Percentiles rank a stretch among this genome's conserved stretches.
phyloP scores from a whole-genome alignment of 108 stramenopile species.

The Cyclotella kingstonii region DNA sequence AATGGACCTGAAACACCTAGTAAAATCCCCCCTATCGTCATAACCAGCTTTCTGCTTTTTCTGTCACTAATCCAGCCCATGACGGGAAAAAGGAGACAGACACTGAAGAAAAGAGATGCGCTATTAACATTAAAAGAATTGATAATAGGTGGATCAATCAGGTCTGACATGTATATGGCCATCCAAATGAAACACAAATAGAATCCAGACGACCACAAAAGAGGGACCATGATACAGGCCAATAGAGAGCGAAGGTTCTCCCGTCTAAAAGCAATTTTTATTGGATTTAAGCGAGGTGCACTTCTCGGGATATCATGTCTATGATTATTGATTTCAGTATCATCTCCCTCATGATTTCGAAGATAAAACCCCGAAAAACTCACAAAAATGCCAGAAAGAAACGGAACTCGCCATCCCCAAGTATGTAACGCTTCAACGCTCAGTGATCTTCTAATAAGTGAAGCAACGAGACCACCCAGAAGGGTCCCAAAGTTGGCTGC shows the following conservation, averaged over 20 bases:
- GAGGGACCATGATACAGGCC: conserved; percentile 53
- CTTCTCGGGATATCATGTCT: conserved; percentile 1
- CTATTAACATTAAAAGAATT: conserved; percentile 64
- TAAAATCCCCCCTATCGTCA: conserved; percentile 55
- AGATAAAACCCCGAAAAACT: conserved; percentile 60
- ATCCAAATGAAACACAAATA: conserved; percentile 79
- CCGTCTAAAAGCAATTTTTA: conserved; percentile 50
- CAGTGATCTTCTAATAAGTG: conserved; percentile 34
- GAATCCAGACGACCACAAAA: conserved; percentile 64
- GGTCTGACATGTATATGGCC: conserved; percentile 61
- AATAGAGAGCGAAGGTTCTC: conserved; percentile 51
- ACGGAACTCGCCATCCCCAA: conserved; percentile 80
- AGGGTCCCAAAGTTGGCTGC: conserved; percentile 65
- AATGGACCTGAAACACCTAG: conserved; percentile 43
- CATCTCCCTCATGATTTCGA: conserved; percentile 49
- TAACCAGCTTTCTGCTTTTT: conserved; percentile 48
- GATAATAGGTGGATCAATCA: conserved; percentile 61
- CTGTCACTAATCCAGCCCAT: conserved; percentile 58
- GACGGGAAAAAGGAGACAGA: conserved; percentile 53
- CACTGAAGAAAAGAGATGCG: conserved; percentile 32
- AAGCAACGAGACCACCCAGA: conserved; percentile 56
- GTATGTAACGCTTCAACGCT: conserved; percentile 37
- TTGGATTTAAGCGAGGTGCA: conserved; percentile 49
- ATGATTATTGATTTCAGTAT: conserved; percentile 25
- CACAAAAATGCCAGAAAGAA: conserved; percentile 63